phyloP scores from a whole-genome alignment of 164 flowering plant genomes.

The Berberis vulgaris region DNA sequence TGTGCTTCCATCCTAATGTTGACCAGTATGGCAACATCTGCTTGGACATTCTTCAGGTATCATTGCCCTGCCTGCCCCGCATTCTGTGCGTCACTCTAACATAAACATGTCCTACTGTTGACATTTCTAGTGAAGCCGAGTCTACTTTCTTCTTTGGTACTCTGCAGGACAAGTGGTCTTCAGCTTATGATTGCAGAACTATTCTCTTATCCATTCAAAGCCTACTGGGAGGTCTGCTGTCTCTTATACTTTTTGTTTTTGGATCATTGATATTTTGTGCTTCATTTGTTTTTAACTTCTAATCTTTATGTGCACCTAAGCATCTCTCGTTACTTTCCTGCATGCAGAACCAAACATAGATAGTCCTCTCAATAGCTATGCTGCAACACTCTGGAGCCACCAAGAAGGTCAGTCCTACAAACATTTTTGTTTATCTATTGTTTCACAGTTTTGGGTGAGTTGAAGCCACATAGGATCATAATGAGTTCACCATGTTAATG shows the following conservation, averaged over 20 bases:
- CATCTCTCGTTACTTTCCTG: not conserved
- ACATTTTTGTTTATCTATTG: not conserved
- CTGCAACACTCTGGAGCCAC: constrained; percentile 55
- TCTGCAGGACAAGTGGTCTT: constrained; percentile 69
- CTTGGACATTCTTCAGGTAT: constrained; percentile 75
- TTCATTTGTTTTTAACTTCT: not conserved
- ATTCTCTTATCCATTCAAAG: constrained; percentile 71
- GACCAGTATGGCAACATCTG: constrained; percentile 74
- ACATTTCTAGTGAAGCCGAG: too few relatives aligned
- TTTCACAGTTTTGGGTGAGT: not conserved
- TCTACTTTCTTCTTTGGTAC: not conserved
- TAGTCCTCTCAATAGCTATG: constrained; percentile 64
- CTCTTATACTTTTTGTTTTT: not conserved
- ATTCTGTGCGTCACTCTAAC: too few relatives aligned
- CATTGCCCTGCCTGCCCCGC: not conserved
- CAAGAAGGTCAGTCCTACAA: constrained; percentile 37
- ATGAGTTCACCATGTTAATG: too few relatives aligned
- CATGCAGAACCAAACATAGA: constrained; percentile 56
- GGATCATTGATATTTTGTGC: not conserved
- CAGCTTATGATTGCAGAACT: constrained; percentile 72
- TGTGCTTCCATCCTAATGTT: constrained; percentile 79
- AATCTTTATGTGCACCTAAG: not conserved
- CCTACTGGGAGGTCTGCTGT: constrained; percentile 54
- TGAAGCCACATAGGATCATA: too few relatives aligned
- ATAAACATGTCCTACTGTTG: too few relatives aligned